Evolutionary conservation across 2,329 filamentous ascomycete species (phyloP), one percentile per base, ranked within the genome.

Genomic region (Botryosphaeria dothidea): DNA sequence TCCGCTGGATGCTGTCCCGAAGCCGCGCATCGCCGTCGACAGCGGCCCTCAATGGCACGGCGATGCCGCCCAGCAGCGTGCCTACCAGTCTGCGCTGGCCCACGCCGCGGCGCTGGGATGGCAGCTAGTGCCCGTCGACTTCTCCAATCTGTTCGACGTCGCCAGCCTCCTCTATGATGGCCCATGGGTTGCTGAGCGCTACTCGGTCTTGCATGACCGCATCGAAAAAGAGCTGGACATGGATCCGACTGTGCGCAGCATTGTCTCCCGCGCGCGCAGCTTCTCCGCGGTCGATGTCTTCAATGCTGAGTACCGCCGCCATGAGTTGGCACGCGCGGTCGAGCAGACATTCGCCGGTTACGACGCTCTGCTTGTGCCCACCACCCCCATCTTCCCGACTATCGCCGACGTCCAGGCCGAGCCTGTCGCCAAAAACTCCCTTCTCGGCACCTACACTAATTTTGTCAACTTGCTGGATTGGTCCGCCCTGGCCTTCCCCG

Each of bases 91-190:
- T 19, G 51, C 51, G 7, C 51, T 54, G 34, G 51, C 25, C 29
- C 29, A 38, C 3, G 27, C 51, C 29, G 34, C 29, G 13, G 29
- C 51, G 8, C 51, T 54, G n/a, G 51, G 51, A 17, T 54, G 51
- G 51, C 9, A 31, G 17, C 51, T 54, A 3, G 51, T 34, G 27
- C 51, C 51, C 21, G 34, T 19, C 29, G 51, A 34, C 17, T 36
- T 54, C 34, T 54, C 51, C 19, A 23, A 34, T 17, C 51, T 54
- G 51, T 54, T 54, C 51, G 34, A 54, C n/a, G 29, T 54, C 34
- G 51, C 51, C 27, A 17, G 19, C 27, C 51, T 54, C 4, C 19
- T 54, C 8, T 54, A 54, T 15, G 51, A 54, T 7, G 51, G 51
- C 9, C 51, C 51, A 1, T 54, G 51, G 51, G 51, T 54, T 13